A percentile compares a stretch with the other conserved stretches of the same genome.
Conservation (phyloP, 2,329 filamentous ascomycete genomes). For the Lasiodiplodia gonubiensis region DNA sequence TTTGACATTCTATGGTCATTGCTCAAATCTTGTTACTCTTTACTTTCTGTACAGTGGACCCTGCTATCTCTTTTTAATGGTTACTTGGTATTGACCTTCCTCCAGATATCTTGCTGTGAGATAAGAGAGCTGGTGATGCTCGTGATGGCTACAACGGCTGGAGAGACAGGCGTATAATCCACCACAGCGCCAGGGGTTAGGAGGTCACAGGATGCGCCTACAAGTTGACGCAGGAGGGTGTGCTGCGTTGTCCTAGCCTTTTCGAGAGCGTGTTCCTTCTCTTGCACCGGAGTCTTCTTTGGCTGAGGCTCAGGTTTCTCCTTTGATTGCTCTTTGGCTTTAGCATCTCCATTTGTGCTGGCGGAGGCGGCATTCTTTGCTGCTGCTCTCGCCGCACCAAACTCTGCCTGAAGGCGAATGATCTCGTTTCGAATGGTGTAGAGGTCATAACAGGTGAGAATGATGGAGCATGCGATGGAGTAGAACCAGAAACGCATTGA, state of each 20-base stretch:
- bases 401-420: background rate
- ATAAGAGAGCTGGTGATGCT: slow-evolving; percentile 27
- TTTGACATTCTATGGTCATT: background rate
- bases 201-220: slow-evolving; percentile 20
- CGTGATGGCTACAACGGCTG: slow-evolving; percentile 10
- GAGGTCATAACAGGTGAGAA: slow-evolving; percentile 21
- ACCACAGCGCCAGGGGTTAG: slow-evolving; percentile 23
- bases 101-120: slow-evolving; percentile 22
- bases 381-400: background rate
- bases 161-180: slow-evolving; percentile 5
- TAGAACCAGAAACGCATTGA: slow-evolving; percentile 29
- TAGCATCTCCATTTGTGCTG: background rate
- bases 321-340: background rate
- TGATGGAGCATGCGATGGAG: slow-evolving; percentile 23
- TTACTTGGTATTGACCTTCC: slow-evolving; percentile 14
- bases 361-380: background rate
- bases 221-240: slow-evolving; percentile 4
- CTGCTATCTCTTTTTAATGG: background rate
- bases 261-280: background rate
- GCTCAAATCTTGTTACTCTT: background rate
- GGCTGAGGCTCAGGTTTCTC: background rate
- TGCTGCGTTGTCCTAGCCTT: slow-evolving; percentile 3
- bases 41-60: background rate
- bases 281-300: background rate
- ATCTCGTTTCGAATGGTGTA: slow-evolving; percentile 14